Evolutionary conservation across 257 asterid genomes (phyloP).

Genomic region (Solanum bulbocastanum): DNA sequence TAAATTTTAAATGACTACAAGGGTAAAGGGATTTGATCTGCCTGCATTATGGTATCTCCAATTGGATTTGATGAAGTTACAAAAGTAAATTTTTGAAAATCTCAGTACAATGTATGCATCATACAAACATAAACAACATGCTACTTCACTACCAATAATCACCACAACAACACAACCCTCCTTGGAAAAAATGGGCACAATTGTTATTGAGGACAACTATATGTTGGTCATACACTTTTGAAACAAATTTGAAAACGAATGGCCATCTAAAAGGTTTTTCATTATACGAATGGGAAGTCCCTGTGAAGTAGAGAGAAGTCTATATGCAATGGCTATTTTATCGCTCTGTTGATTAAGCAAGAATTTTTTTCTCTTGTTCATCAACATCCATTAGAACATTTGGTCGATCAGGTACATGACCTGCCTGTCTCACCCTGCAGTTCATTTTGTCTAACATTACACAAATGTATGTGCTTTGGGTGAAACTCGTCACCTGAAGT

Average conservation of each 20-base stretch:
- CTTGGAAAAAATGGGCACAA: slow-evolving; percentile 33
- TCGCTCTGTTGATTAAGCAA: slow-evolving; percentile 42
- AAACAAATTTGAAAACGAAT: slow-evolving; percentile 35
- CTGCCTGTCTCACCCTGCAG: too few species aligned
- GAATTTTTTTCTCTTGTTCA: slow-evolving; percentile 31
- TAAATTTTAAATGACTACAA: too few species aligned
- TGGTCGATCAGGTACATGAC: too few species aligned
- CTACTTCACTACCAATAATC: slow-evolving; percentile 32
- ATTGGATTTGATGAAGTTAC: too few species aligned
- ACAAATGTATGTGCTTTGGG: too few species aligned
- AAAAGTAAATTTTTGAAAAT: background rate
- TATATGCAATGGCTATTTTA: slow-evolving; percentile 40
- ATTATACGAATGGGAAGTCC: slow-evolving; percentile 28
- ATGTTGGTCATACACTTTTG: slow-evolving; percentile 30
- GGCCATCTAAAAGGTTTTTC: slow-evolving; percentile 49
- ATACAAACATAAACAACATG: background rate
- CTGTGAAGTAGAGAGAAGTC: slow-evolving; percentile 23
- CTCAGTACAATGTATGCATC: background rate
- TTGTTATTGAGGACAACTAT: slow-evolving; percentile 33
- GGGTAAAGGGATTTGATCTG: too few species aligned
- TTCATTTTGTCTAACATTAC: too few species aligned
- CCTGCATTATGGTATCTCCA: too few species aligned
- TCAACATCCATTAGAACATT: slow-evolving; percentile 21
- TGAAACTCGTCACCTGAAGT: too few species aligned
- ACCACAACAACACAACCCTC: slow-evolving; percentile 42